Percentiles rank a stretch among this genome's conserved stretches.
Conservation (phyloP, 2,329 filamentous ascomycete species). For the Didymellaceae sp. region DNA sequence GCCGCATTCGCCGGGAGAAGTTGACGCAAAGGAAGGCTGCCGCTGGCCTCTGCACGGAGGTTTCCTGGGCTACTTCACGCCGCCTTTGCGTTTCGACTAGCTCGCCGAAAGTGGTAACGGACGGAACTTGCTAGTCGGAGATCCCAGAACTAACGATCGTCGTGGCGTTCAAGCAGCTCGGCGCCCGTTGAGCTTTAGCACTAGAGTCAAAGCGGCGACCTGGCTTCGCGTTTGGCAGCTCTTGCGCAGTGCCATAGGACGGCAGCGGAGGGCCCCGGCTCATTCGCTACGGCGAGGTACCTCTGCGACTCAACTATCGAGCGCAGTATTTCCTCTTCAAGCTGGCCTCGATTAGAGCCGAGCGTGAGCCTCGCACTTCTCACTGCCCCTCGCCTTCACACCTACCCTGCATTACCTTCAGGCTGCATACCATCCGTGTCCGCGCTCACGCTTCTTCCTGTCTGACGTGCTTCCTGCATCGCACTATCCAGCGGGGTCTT, state of each 20-base stretch:
- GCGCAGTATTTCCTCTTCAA: constrained; percentile 23
- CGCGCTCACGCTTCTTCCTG: constrained; percentile 13
- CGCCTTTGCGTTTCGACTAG: constrained; percentile 36
- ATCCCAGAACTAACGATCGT: constrained; percentile 32
- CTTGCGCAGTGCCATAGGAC: constrained; percentile 33
- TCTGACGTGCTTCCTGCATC: constrained; percentile 22
- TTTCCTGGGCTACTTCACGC: constrained; percentile 25
- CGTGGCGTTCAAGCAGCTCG: constrained; percentile 35
- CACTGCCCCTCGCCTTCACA: constrained; percentile 19
- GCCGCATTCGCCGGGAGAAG: constrained; percentile 2
- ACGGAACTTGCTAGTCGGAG: constrained; percentile 31
- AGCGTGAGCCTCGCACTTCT: constrained; percentile 17
- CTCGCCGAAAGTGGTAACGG: constrained; percentile 33
- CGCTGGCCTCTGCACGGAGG: constrained; percentile 11
- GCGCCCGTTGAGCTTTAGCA: constrained; percentile 38
- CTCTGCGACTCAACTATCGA: constrained; percentile 25
- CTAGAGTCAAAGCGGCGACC: constrained; percentile 32
- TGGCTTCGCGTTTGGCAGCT: constrained; percentile 23
- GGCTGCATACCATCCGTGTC: constrained; percentile 10
- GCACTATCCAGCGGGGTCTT: constrained; percentile 20
- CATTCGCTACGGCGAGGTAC: constrained; percentile 20
- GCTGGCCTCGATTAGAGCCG: constrained; percentile 19
- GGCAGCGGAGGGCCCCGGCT: constrained; percentile 37
- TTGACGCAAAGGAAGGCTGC: not conserved
- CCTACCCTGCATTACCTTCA: constrained; percentile 19